phyloP scores from a whole-genome alignment of 805 yeast genomes.

The Yarrowia divulgata region DNA sequence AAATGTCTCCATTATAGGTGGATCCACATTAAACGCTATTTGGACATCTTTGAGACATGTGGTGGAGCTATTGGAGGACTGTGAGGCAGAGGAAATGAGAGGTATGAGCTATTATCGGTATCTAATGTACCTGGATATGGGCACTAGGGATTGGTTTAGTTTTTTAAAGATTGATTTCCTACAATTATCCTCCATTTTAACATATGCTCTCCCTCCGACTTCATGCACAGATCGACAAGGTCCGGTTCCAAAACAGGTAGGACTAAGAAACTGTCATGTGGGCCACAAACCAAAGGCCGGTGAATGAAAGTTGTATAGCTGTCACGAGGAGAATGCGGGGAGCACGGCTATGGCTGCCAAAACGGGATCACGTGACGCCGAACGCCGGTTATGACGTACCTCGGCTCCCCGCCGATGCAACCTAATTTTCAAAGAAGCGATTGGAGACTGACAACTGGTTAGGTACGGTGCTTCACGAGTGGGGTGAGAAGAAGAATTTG shows the following conservation, averaged over 20 bases:
- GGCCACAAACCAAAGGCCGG: neutral
- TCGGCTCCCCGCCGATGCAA: neutral
- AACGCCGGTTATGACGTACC: neutral
- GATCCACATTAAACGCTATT: slow-evolving; percentile 25
- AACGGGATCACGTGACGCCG: neutral
- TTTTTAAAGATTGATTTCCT: too few relatives aligned
- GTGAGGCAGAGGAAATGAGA: too few relatives aligned
- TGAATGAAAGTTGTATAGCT: neutral
- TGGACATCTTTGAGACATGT: neutral
- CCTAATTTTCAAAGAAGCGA: neutral
- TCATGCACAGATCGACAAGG: slow-evolving; percentile 8
- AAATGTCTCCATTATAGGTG: slow-evolving; percentile 30
- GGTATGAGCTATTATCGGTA: too few relatives aligned
- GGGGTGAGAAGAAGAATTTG: neutral
- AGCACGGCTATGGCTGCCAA: neutral
- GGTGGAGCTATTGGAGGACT: too few relatives aligned
- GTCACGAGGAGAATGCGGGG: neutral
- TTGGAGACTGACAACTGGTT: neutral
- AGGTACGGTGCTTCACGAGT: neutral
- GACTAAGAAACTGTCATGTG: neutral
- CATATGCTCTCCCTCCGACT: neutral
- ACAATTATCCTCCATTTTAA: too few relatives aligned
- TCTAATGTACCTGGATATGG: too few relatives aligned
- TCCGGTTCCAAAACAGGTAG: neutral
- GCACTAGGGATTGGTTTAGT: too few relatives aligned